phyloP scores from a whole-genome alignment of 2,329 filamentous ascomycete species.

The Aspergillus phoenicis region DNA sequence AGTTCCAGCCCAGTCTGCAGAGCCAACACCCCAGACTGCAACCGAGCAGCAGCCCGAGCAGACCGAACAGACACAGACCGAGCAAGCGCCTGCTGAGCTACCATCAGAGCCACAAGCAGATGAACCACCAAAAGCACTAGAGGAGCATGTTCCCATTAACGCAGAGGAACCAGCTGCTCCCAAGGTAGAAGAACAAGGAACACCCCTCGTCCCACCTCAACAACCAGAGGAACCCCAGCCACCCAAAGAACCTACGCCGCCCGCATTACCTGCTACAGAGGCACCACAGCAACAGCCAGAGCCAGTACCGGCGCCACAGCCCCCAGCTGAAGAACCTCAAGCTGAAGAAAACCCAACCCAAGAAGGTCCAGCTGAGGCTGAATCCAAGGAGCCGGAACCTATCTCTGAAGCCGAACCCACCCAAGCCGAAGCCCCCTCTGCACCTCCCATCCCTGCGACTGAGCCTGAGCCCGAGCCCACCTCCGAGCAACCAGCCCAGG shows the following conservation, averaged over 20 bases:
- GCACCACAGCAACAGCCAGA: neutral
- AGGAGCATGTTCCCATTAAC: conserved; percentile 1
- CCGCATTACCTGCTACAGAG: neutral
- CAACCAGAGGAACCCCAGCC: conserved; percentile 1
- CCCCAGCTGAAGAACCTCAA: neutral
- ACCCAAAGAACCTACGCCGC: neutral
- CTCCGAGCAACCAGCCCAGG: neutral
- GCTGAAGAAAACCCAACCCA: neutral
- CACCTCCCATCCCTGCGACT: neutral
- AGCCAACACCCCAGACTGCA: neutral
- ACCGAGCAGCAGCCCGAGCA: neutral
- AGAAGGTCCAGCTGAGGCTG: too few relatives aligned
- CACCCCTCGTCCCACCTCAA: neutral
- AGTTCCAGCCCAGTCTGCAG: neutral
- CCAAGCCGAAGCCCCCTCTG: neutral
- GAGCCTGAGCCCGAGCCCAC: neutral
- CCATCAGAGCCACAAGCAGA: conserved; percentile 8
- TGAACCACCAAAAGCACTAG: neutral
- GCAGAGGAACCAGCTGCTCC: neutral
- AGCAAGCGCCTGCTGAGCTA: conserved; percentile 1
- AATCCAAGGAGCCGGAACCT: neutral
- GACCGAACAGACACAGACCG: neutral
- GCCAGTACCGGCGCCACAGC: neutral
- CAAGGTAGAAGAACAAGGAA: conserved; percentile 1
- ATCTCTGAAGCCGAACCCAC: neutral